Conservation (phyloP, 2,329 filamentous ascomycete genomes). For the Paecilomyces variotii region DNA sequence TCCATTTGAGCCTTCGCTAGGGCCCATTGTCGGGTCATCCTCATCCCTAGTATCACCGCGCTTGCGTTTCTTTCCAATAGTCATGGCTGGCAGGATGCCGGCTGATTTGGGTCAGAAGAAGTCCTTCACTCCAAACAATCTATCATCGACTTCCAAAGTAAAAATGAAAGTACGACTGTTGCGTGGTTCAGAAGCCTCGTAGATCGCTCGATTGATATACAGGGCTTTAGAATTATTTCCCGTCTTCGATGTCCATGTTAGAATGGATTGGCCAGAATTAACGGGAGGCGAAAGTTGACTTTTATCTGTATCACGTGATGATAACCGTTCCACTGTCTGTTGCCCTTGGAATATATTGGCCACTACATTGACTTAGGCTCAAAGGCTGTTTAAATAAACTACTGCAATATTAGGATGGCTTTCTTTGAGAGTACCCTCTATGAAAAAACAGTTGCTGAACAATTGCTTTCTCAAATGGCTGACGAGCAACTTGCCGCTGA, state of each 20-base stretch:
- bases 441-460: no score
- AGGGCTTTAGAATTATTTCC: neutral
- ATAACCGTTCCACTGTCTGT: neutral
- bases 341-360: no score
- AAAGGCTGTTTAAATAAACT: no score
- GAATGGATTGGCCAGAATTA: neutral
- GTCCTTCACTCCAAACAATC: neutral
- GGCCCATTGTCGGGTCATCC: conserved; percentile 13
- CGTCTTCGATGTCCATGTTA: neutral
- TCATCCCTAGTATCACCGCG: conserved; percentile 14
- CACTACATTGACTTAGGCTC: no score
- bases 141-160: neutral
- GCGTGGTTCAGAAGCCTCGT: neutral
- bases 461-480: no score
- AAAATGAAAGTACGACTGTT: neutral
- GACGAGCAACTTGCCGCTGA: no score
- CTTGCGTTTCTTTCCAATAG: conserved; percentile 25
- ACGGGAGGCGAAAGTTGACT: neutral
- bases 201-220: neutral
- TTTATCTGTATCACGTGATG: neutral
- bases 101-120: neutral
- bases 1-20: conserved; percentile 8
- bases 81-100: conserved; percentile 11
- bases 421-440: no score
- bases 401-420: no score